phyloP scores from a whole-genome alignment of 2,329 filamentous ascomycete species.

The Coleophoma eucalyptorum region DNA sequence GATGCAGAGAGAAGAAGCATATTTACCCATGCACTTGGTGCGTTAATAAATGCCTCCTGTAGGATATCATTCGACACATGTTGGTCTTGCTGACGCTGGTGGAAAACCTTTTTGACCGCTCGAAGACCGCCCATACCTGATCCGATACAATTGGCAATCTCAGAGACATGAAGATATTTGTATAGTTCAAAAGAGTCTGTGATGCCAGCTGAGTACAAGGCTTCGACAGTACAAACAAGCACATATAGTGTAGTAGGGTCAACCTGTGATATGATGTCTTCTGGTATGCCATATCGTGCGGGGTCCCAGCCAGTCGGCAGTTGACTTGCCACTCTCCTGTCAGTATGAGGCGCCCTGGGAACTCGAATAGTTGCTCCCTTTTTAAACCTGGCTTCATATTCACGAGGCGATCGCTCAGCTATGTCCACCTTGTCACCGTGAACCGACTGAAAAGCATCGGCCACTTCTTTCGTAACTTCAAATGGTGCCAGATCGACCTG shows the following conservation, averaged over 20 bases:
- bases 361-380: slow-evolving; percentile 92
- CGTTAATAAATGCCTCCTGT: slow-evolving; percentile 99
- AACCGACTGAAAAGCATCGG: slow-evolving; percentile 90
- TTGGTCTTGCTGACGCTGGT: slow-evolving; percentile 90
- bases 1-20: slow-evolving; percentile 95
- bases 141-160: slow-evolving; percentile 94
- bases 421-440: slow-evolving; percentile 95
- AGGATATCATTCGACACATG: slow-evolving; percentile 96
- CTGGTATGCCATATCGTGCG: slow-evolving; percentile 87
- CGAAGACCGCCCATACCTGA: slow-evolving; percentile 92
- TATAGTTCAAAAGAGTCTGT: slow-evolving; percentile 99
- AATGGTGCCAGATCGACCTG: slow-evolving; percentile 94
- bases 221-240: slow-evolving; percentile 84
- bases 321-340: slow-evolving; percentile 91
- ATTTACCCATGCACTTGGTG: slow-evolving; percentile 97
- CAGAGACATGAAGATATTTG: slow-evolving; percentile 95
- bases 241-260: slow-evolving; percentile 92
- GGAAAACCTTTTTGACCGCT: slow-evolving; percentile 92
- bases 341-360: slow-evolving; percentile 91
- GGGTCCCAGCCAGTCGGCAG: slow-evolving; percentile 95
- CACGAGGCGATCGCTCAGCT: slow-evolving; percentile 88
- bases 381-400: slow-evolving; percentile 87
- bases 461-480: slow-evolving; percentile 90
- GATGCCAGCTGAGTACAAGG: slow-evolving; percentile 84
- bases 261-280: slow-evolving; percentile 94